Conservation (phyloP, 78 protist genomes). For the Polysphondylium violaceum region DNA sequence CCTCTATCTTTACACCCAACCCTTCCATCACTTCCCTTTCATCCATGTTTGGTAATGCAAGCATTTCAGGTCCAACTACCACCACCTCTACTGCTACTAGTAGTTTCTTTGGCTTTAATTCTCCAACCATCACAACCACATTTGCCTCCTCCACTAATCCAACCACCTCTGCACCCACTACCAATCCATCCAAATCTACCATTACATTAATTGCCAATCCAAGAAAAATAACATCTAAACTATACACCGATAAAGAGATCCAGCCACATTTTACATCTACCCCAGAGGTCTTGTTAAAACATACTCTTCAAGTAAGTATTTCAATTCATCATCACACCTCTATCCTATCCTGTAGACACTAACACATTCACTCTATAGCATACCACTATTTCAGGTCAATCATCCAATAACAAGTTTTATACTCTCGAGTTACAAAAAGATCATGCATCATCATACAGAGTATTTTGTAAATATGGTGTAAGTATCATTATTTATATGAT, state of each 20-base stretch:
- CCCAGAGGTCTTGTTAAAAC: neutral
- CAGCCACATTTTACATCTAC: neutral
- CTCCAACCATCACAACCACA: neutral
- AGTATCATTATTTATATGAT: neutral
- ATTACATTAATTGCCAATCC: conserved; percentile 3
- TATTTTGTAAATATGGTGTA: conserved; percentile 67
- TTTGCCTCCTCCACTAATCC: neutral
- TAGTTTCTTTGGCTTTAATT: too few relatives aligned
- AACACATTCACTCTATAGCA: neutral
- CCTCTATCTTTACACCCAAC: neutral
- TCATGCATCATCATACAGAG: neutral
- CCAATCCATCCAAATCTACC: neutral
- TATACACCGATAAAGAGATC: neutral
- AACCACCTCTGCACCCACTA: neutral
- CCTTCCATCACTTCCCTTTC: neutral
- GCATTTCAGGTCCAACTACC: too few relatives aligned
- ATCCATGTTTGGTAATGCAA: too few relatives aligned
- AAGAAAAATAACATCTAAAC: neutral
- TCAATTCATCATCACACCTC: neutral
- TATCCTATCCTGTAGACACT: neutral
- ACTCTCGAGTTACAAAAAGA: conserved; percentile 54
- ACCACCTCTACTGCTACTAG: too few relatives aligned
- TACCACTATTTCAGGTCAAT: conserved; percentile 18
- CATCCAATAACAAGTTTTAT: conserved; percentile 64
- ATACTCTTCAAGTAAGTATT: conserved; percentile 53